phyloP scores from a whole-genome alignment of 75 land plant genomes.

The Chamaecyparis obtusa region DNA sequence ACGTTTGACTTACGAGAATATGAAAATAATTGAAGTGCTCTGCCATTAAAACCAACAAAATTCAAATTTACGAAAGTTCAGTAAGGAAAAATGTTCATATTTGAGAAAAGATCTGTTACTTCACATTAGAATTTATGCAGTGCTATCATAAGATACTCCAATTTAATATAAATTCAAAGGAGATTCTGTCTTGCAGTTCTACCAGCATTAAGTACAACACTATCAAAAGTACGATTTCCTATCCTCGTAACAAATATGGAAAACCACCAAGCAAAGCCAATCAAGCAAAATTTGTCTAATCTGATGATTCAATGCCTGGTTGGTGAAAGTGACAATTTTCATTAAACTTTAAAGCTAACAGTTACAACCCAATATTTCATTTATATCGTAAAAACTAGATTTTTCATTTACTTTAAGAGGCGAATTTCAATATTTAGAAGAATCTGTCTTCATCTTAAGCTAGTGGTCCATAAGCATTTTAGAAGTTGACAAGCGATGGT shows the following conservation, averaged over 20 bases:
- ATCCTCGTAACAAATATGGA: background rate
- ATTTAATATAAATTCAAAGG: background rate
- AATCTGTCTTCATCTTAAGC: background rate
- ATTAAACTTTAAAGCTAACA: background rate
- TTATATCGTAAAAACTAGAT: background rate
- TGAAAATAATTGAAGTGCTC: background rate
- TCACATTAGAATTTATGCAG: background rate
- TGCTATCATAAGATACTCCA: background rate
- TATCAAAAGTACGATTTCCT: background rate
- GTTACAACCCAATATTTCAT: background rate
- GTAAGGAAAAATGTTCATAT: background rate
- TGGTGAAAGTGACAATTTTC: background rate
- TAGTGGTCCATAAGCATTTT: background rate
- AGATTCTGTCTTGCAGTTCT: background rate
- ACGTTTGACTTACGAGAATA: background rate
- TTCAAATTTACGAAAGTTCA: background rate
- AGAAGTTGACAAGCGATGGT: background rate
- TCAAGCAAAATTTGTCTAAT: background rate
- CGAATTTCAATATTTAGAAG: background rate
- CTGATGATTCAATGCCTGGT: background rate
- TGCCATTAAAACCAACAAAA: conserved; percentile 4
- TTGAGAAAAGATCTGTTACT: background rate
- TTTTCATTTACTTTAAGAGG: background rate
- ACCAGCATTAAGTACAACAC: background rate
- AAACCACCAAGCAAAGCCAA: background rate